Base-by-base conservation (phyloP, 1,284 basidiomycete species). In the Rhodotorula sp. region DNA sequence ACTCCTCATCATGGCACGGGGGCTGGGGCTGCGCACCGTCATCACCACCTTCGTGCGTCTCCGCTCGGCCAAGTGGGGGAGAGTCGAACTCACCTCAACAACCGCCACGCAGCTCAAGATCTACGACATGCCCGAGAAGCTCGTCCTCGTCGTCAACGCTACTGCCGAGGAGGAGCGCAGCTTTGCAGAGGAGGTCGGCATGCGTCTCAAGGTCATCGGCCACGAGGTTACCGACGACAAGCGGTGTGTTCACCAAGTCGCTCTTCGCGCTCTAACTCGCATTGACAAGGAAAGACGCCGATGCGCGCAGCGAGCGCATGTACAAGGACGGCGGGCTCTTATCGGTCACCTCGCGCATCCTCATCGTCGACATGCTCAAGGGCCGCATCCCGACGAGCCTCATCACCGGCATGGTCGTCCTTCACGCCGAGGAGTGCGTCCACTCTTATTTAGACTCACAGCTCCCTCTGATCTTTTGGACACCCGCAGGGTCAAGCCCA, bases 361-460 rank as follows among this genome's bases (percentile, higher is more conserved):
- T 99, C 37, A 91, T 96, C 57, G 94, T 96, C 64, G 97, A 99
- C 80, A 91, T 99, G 88, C 84, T 99, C 84, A 92, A 78, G 76
- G 87, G 88, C 13, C 90, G 91, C 76, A 88, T 98, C 22, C 94
- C 94, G 0, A 90, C 87, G 0, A 86, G 91, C 32, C 84, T 93
- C 59, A 90, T 99, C 61, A 92, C 94, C 0, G 96, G 96, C 1
- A 86, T 99, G n/a, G 85, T 98, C 7, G 87, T 99, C n/a, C 81
- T 98, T 51, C 94, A 97, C 77, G 94, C 94, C 1, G 96, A 99
- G 80, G 89, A 86, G 93, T 94, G 78, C 29, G 84, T 80, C 22
- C 4, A 1, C 21, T 15, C 7, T 7, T 13, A 60, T 10, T n/a
- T n/a, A n/a, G n/a, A n/a, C n/a, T n/a, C n/a, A n/a, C n/a, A n/a